phyloP scores from a whole-genome alignment of 805 yeast species.

The Myxozyma geophila region DNA sequence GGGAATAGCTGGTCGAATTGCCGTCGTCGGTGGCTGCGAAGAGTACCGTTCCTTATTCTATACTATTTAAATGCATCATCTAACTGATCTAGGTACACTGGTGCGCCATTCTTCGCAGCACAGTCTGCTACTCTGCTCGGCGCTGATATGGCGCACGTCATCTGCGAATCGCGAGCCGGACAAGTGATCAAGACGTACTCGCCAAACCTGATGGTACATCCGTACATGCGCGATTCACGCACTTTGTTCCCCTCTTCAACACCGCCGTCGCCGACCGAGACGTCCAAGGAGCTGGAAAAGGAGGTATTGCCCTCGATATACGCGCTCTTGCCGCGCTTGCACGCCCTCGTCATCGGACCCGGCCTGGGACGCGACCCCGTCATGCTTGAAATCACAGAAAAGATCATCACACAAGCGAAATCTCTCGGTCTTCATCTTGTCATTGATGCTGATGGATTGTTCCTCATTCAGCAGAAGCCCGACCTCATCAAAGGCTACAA shows the following conservation, averaged over 20 bases:
- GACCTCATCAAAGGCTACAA: slow-evolving; percentile 57
- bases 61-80: slow-evolving; percentile 6
- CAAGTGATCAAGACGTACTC: slow-evolving; percentile 82
- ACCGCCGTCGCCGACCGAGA: slow-evolving; percentile 2
- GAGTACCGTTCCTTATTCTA: slow-evolving; percentile 51
- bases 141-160: slow-evolving; percentile 83
- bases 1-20: slow-evolving; percentile 68
- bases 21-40: slow-evolving; percentile 90
- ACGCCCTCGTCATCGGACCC: slow-evolving; percentile 87
- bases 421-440: slow-evolving; percentile 69
- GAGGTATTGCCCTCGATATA: slow-evolving; percentile 60
- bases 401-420: slow-evolving; percentile 61
- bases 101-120: slow-evolving; percentile 93
- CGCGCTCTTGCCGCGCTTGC: slow-evolving; percentile 64
- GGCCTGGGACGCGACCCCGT: slow-evolving; percentile 84
- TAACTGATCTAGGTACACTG: slow-evolving; percentile 63
- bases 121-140: slow-evolving; percentile 85
- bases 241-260: slow-evolving; percentile 8
- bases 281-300: slow-evolving; percentile 35
- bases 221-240: slow-evolving; percentile 65
- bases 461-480: slow-evolving; percentile 62
- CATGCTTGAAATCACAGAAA: slow-evolving; percentile 65
- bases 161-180: slow-evolving; percentile 83
- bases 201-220: slow-evolving; percentile 96
- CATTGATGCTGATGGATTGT: slow-evolving; percentile 90